Base-by-base conservation (phyloP, 371 early-diverging fungal species). In the Haplosporangium sp. region DNA sequence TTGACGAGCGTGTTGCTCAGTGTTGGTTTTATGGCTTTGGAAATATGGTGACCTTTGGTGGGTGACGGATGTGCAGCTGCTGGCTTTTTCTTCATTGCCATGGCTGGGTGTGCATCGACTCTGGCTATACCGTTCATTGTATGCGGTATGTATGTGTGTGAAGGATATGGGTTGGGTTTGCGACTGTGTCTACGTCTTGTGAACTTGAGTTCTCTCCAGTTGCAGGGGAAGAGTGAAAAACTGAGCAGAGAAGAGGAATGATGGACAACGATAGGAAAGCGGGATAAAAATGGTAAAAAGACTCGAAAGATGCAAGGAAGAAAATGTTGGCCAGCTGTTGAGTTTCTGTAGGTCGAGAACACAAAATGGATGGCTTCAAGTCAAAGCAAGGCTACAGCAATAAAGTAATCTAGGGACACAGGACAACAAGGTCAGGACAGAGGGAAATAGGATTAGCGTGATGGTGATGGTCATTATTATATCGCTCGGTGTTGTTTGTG, bases 81-180 rank as follows among this genome's bases (percentile, higher is more conserved):
- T 18, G 67, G 43, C 68, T 77, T 76, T 37, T 76, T 77, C 62
- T 77, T 77, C 64, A 77, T 68, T 18, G 60, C 37, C 68, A 64
- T 64, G 7, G 72, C 72, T 64, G 67, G 79, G 56, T 77, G 72
- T 23, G 79, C 67, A 42, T 77, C 79, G 52, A 72, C 50, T 53
- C 79, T 72, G 55, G 71, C 64, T 29, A 77, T 72, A 38, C 79
- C 72, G 50, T 77, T 77, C 79, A 77, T 77, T 8, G 68, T 56
- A 29, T 59, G 57, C 36, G 43, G 54, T 54, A 56, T 21, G 45
- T 29, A 55, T 41, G 20, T 47, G 36, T 20, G 21, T 47, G 46
- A 2, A 13, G 5, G 13, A 23, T 43, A 18, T 47, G 23, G 38
- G n/a, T 46, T 46, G 12, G 5, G 12, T n/a, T 11, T 14, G n/a